Percentiles rank a stretch among this genome's conserved stretches.
phyloP scores from a whole-genome alignment of 805 yeast species.

The Saturnispora kantuleensis region DNA sequence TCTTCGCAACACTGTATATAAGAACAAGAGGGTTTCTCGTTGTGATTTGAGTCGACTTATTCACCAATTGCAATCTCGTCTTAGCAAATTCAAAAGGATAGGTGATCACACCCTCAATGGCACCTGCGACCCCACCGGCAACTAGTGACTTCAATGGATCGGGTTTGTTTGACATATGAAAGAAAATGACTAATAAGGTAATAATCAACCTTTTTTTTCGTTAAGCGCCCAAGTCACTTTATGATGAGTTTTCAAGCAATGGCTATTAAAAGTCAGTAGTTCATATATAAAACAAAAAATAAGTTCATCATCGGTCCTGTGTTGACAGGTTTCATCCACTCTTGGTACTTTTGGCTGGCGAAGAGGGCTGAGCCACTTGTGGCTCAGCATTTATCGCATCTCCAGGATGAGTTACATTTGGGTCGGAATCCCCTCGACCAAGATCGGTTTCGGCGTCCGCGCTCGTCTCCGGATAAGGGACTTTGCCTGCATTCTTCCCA shows the following conservation, averaged over 20 bases:
- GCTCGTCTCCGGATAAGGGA: not conserved
- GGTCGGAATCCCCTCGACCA: too few relatives aligned
- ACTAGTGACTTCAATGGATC: constrained; percentile 76
- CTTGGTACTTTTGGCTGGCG: too few relatives aligned
- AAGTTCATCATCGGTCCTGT: too few relatives aligned
- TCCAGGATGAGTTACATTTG: not conserved
- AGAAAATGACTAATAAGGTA: not conserved
- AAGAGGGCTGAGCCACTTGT: too few relatives aligned
- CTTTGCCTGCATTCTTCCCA: constrained; percentile 10
- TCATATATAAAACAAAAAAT: not conserved
- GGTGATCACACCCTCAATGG: constrained; percentile 83
- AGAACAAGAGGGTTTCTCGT: constrained; percentile 80
- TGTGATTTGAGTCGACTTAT: constrained; percentile 43
- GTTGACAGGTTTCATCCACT: too few relatives aligned
- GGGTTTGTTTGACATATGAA: constrained; percentile 19
- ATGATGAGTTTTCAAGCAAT: too few relatives aligned
- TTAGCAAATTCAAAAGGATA: constrained; percentile 97
- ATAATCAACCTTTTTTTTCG: not conserved
- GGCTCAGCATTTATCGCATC: not conserved
- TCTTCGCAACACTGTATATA: constrained; percentile 61
- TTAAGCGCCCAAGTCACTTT: too few relatives aligned
- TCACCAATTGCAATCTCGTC: constrained; percentile 78
- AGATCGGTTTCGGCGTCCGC: not conserved
- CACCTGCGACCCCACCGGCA: constrained; percentile 97
- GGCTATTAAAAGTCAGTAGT: too few relatives aligned